These are phyloP conservation scores for Candida buenavistaensis DNA, from an alignment of 1,139 yeast species.

Conservation along the genomic window DNA sequence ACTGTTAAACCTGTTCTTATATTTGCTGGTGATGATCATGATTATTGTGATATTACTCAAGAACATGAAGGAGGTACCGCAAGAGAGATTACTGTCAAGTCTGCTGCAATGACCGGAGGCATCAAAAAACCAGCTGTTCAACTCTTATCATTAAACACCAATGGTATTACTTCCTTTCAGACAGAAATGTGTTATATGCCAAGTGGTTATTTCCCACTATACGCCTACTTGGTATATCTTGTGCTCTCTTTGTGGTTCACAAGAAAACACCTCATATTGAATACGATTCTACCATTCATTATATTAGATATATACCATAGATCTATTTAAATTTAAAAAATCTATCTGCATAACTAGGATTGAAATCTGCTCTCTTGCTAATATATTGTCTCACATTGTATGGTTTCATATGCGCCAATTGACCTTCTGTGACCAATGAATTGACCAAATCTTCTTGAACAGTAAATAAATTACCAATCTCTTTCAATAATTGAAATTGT, in stretches of 20 bases:
- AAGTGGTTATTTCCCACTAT: slow-evolving; percentile 46
- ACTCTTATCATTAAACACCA: slow-evolving; percentile 65
- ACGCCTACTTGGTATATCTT: slow-evolving; percentile 7
- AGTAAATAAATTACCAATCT: slow-evolving; percentile 81
- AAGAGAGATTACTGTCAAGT: slow-evolving; percentile 82
- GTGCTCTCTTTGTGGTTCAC: slow-evolving; percentile 3
- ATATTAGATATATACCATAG: slow-evolving; percentile 12
- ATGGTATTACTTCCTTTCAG: slow-evolving; percentile 23
- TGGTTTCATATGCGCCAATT: slow-evolving; percentile 67
- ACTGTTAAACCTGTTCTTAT: slow-evolving; percentile 63
- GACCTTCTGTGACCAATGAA: slow-evolving; percentile 82
- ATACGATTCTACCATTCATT: slow-evolving; percentile 7
- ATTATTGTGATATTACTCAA: slow-evolving; percentile 81
- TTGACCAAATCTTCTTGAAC: slow-evolving; percentile 69
- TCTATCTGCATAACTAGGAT: slow-evolving; percentile 53
- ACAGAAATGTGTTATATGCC: slow-evolving; percentile 74
- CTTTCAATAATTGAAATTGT: slow-evolving; percentile 71
- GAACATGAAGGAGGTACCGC: slow-evolving; percentile 41
- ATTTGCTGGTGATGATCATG: slow-evolving; percentile 96
- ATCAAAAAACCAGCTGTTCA: slow-evolving; percentile 83
- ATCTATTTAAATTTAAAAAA: slow-evolving; percentile 29
- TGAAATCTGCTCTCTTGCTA: slow-evolving; percentile 69
- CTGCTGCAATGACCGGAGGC: slow-evolving; percentile 93
- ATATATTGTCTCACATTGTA: slow-evolving; percentile 68
- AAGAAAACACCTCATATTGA: slow-evolving; percentile 1